Percentiles rank a stretch among this genome's conserved stretches.
These are phyloP conservation scores for Apiospora malaysiana DNA, from an alignment of 2,329 filamentous ascomycete genomes.

Conservation along the genomic window DNA sequence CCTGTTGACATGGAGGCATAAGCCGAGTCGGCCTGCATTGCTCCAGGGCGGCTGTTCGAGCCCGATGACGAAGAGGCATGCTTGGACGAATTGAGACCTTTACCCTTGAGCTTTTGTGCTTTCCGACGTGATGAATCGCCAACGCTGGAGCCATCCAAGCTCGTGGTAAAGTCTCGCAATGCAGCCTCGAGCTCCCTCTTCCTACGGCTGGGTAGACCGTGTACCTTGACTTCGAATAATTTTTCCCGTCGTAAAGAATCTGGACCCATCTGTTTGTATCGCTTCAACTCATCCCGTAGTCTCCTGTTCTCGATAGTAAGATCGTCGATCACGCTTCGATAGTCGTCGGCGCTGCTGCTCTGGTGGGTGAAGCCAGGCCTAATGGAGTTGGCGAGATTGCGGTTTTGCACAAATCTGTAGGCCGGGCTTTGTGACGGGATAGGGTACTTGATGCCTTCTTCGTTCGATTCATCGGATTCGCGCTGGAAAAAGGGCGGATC, in stretches of 20 bases:
- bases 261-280: conserved; percentile 71
- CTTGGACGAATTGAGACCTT: conserved; percentile 54
- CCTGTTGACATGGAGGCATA: conserved; percentile 71
- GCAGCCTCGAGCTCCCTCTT: conserved; percentile 78
- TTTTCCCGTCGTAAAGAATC: conserved; percentile 75
- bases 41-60: conserved; percentile 46
- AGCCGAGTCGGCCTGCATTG: conserved; percentile 64
- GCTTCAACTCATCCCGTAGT: conserved; percentile 74
- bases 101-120: conserved; percentile 45
- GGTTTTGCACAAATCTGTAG: conserved; percentile 31
- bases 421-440: conserved; percentile 34
- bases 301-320: conserved; percentile 84
- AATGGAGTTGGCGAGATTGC: conserved; percentile 26
- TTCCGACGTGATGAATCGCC: conserved; percentile 50
- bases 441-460: conserved; percentile 41
- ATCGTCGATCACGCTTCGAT: conserved; percentile 84
- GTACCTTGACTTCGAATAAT: conserved; percentile 82
- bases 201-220: conserved; percentile 73
- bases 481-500: conserved; percentile 63
- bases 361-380: conserved; percentile 42
- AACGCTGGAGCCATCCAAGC: conserved; percentile 58
- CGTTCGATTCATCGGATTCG: conserved; percentile 58
- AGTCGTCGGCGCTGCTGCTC: conserved; percentile 74
- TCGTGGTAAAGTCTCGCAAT: conserved; percentile 72
- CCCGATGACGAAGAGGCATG: conserved; percentile 59